A percentile compares a stretch with the other conserved stretches of the same genome.
Conservation (phyloP, 140 eudicot species). For the Stevia rebaudiana region DNA sequence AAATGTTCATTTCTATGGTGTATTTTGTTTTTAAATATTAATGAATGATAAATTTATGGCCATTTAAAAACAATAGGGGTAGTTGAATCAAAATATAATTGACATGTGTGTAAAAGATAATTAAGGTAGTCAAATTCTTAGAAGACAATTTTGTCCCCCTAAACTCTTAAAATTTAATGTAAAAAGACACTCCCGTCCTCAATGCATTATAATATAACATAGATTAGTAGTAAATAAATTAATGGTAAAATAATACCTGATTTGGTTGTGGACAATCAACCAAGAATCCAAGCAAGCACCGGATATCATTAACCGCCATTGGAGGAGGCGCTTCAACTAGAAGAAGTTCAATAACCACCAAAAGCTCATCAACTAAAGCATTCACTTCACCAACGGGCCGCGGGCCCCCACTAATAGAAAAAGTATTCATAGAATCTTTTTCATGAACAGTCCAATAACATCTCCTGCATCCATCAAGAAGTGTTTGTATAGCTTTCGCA, state of each 20-base stretch:
- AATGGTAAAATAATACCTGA: slow-evolving; percentile 52
- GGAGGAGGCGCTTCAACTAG: slow-evolving; percentile 83
- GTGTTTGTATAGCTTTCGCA: slow-evolving; percentile 91
- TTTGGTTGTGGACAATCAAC: slow-evolving; percentile 96
- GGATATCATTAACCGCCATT: slow-evolving; percentile 66
- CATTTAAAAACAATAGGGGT: too few species aligned
- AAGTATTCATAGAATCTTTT: slow-evolving; percentile 68
- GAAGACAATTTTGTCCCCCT: too few species aligned
- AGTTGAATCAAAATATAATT: too few species aligned
- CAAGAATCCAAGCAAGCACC: slow-evolving; percentile 89
- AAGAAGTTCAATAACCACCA: slow-evolving; percentile 80
- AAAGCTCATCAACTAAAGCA: slow-evolving; percentile 90
- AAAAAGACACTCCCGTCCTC: too few species aligned
- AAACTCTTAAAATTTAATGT: too few species aligned
- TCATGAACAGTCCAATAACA: slow-evolving; percentile 89
- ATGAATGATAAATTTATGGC: too few species aligned
- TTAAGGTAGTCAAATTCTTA: too few species aligned
- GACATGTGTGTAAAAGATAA: too few species aligned
- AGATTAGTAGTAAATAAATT: neutral
- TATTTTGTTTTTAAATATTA: too few species aligned
- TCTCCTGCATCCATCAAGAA: slow-evolving; percentile 93
- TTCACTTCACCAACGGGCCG: slow-evolving; percentile 95
- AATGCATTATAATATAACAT: too few species aligned
- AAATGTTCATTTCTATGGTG: too few species aligned
- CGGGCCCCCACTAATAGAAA: slow-evolving; percentile 42